Evolutionary conservation across 768 basidiomycete species (phyloP), one percentile per base, ranked within the genome.

Genomic region (Piloderma croceum): DNA sequence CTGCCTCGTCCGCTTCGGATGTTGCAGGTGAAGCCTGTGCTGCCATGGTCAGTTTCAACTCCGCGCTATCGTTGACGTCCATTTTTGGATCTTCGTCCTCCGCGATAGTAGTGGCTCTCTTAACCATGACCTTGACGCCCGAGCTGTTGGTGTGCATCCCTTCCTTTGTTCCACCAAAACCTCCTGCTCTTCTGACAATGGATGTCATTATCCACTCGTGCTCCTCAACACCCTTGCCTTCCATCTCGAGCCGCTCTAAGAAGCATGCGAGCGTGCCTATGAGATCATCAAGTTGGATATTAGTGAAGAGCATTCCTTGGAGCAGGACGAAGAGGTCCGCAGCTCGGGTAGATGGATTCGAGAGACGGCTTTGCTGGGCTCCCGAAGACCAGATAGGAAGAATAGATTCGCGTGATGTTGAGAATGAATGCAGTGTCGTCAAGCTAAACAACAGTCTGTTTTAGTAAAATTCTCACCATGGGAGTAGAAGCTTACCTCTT

Each of bases 171-270:
- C 72, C 78, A 13, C 83, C 75, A 3, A 77, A 67, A 45, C 88
- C 63, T 3, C 90, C 81, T 5, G 71, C 73, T 3, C 80, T 70
- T 20, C 79, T 73, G 24, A 90, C 69, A 34, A 85, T 67, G 0
- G 80, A 93, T 90, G 97, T 94, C 85, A 93, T 91, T 50, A 90
- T 83, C 96, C 96, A 99, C 42, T 94, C 90, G 21, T 81, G 79
- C 55, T 82, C 84, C 48, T 86, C 77, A 0, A 79, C 82, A 7
- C 77, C 79, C 45, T n/a, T n/a, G 27, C 27, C 27, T 15, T 93
- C 89, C 42, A 92, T 83, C 38, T 81, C 73, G 3, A 94, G 74
- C 29, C 88, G 82, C 59, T 94, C 92, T 38, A 91, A 72, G 57
- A 93, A 87, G 15, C 90, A 83, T 1, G 83, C 84, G 20, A 92